Evolutionary conservation across 2,329 filamentous ascomycete genomes (phyloP).

Genomic region (Fusarium denticulatum): DNA sequence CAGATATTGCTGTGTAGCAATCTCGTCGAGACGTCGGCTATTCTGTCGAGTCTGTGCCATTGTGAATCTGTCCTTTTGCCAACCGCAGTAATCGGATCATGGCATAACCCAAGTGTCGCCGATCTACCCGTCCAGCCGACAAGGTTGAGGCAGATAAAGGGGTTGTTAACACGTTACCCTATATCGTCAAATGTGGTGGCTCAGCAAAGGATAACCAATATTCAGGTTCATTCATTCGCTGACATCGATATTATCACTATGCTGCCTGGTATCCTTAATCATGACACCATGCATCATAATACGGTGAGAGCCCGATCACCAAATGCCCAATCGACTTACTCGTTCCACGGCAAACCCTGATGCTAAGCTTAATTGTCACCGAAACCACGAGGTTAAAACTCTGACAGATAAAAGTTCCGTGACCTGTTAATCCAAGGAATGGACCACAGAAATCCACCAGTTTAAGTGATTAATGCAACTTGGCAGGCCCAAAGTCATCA

Average conservation of each 20-base stretch:
- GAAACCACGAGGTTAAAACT: neutral
- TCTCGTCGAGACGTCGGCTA: neutral
- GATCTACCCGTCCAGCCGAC: slow-evolving; percentile 25
- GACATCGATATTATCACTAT: neutral
- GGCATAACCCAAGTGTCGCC: neutral
- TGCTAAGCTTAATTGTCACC: slow-evolving; percentile 18
- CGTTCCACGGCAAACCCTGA: slow-evolving; percentile 7
- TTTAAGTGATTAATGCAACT: slow-evolving; percentile 6
- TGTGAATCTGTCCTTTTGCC: neutral
- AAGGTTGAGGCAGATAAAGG: neutral
- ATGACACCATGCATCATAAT: neutral
- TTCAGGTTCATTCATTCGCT: neutral
- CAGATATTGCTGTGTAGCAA: neutral
- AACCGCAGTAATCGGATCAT: neutral
- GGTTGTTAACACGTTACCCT: neutral
- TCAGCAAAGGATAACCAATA: neutral
- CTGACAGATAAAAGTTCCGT: neutral
- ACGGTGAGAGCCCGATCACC: neutral
- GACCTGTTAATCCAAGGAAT: neutral
- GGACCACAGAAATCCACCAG: neutral
- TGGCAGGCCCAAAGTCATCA: slow-evolving; percentile 19
- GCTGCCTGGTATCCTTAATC: neutral
- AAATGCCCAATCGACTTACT: neutral
- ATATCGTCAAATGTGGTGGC: neutral
- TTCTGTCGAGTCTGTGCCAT: neutral